Evolutionary conservation across 306 rosid species (phyloP).

Genomic region (Vicia sativa): DNA sequence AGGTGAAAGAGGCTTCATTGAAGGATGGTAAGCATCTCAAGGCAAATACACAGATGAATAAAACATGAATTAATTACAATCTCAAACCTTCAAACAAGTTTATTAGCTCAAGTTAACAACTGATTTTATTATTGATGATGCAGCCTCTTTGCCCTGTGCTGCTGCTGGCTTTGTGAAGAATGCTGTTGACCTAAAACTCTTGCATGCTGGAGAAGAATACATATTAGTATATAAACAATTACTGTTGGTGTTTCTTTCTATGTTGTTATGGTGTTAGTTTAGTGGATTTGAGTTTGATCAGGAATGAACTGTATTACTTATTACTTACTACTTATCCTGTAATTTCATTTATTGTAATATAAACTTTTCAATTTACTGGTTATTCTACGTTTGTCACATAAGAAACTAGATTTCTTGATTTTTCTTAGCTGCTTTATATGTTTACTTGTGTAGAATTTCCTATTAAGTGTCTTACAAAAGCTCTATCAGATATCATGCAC

Average conservation of each 20-base stretch:
- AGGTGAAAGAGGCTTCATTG: constrained; percentile 81
- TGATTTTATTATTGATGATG: constrained; percentile 44
- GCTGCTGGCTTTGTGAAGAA: constrained; percentile 84
- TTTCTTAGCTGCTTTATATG: neutral
- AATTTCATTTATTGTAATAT: constrained; percentile 32
- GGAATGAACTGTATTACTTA: constrained; percentile 20
- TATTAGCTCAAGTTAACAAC: constrained; percentile 10
- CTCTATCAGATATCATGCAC: constrained; percentile 14
- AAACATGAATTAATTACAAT: neutral
- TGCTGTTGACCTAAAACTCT: constrained; percentile 49
- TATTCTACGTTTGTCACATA: constrained; percentile 21
- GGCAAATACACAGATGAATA: neutral
- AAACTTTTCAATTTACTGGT: constrained; percentile 17
- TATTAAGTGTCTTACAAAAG: no score
- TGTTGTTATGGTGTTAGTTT: constrained; percentile 28
- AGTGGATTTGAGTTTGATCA: constrained; percentile 18
- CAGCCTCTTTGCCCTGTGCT: constrained; percentile 85
- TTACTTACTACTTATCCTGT: constrained; percentile 12
- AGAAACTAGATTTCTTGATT: constrained; percentile 6
- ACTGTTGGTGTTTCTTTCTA: constrained; percentile 12
- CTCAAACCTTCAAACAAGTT: neutral
- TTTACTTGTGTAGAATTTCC: no score
- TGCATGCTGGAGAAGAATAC: constrained; percentile 2
- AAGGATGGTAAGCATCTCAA: constrained; percentile 80
- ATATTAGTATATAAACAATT: constrained; percentile 24